phyloP scores from a whole-genome alignment of 2,329 filamentous ascomycete species.

The Pyricularia sp. region DNA sequence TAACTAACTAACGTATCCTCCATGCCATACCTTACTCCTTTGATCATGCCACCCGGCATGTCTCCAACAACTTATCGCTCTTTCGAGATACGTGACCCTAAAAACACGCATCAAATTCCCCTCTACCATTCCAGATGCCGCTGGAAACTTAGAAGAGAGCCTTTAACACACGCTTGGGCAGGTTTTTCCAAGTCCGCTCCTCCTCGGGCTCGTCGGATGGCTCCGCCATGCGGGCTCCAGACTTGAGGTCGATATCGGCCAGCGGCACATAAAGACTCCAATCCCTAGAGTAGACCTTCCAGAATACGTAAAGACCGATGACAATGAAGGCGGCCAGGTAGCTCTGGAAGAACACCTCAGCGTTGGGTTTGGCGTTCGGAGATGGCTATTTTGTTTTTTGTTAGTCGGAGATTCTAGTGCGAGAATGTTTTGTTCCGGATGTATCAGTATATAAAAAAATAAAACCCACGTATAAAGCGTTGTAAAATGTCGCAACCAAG shows the following conservation, averaged over 20 bases:
- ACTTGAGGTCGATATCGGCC: constrained; percentile 52
- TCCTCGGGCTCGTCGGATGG: constrained; percentile 29
- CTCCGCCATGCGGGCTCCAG: constrained; percentile 45
- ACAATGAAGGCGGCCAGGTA: constrained; percentile 49
- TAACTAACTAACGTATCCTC: background rate
- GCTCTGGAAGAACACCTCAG: constrained; percentile 46
- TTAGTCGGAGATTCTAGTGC: constrained; percentile 21
- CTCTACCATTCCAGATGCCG: background rate
- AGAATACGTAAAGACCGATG: constrained; percentile 49
- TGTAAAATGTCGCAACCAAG: constrained; percentile 64
- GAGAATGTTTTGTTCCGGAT: background rate
- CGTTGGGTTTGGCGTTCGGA: constrained; percentile 21
- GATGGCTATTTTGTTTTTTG: constrained; percentile 18
- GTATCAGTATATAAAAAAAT: background rate
- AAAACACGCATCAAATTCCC: background rate
- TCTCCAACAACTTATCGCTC: background rate
- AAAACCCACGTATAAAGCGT: constrained; percentile 42
- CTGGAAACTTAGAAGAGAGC: constrained; percentile 20
- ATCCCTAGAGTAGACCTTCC: constrained; percentile 50
- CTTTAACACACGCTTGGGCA: constrained; percentile 23
- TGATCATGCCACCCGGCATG: background rate
- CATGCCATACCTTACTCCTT: background rate
- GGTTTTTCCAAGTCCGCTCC: constrained; percentile 23
- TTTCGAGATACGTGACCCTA: too few species aligned
- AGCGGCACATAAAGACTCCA: constrained; percentile 48